Conservation (phyloP, 2,329 filamentous ascomycete genomes). For the Truncatella angustata region DNA sequence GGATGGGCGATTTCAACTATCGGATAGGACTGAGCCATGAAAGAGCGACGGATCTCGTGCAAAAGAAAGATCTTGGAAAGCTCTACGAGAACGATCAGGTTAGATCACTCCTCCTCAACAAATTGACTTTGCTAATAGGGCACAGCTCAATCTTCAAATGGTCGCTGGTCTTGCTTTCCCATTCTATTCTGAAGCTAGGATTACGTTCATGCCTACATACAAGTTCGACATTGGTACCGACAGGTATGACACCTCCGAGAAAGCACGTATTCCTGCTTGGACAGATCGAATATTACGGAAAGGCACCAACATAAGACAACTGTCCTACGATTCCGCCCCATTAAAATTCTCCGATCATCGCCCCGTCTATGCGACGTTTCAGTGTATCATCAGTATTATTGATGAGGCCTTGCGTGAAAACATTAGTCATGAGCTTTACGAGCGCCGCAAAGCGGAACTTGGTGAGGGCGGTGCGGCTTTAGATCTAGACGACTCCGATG, state of each 20-base stretch:
- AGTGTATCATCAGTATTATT: slow-evolving; percentile 77
- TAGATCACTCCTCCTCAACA: slow-evolving; percentile 16
- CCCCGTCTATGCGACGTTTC: slow-evolving; percentile 89
- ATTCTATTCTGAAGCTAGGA: slow-evolving; percentile 86
- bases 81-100: slow-evolving; percentile 92
- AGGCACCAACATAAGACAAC: slow-evolving; percentile 77
- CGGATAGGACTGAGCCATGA: slow-evolving; percentile 84
- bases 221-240: slow-evolving; percentile 91
- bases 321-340: slow-evolving; percentile 78
- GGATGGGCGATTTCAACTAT: slow-evolving; percentile 98
- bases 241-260: slow-evolving; percentile 91
- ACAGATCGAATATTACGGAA: slow-evolving; percentile 90
- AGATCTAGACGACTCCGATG: slow-evolving; percentile 60
- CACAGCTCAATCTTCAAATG: slow-evolving; percentile 89
- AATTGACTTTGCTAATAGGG: slow-evolving; percentile 14
- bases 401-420: slow-evolving; percentile 71
- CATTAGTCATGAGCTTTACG: slow-evolving; percentile 74
- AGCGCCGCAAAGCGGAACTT: slow-evolving; percentile 63
- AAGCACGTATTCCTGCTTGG: slow-evolving; percentile 93
- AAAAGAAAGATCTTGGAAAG: slow-evolving; percentile 68
- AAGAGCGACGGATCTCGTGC: slow-evolving; percentile 71
- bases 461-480: slow-evolving; percentile 60
- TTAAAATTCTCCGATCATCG: slow-evolving; percentile 91
- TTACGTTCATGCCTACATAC: slow-evolving; percentile 90
- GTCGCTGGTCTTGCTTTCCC: slow-evolving; percentile 85